phyloP scores from a whole-genome alignment of 176 grass and related monocot species.

The Aegilops speltoides region DNA sequence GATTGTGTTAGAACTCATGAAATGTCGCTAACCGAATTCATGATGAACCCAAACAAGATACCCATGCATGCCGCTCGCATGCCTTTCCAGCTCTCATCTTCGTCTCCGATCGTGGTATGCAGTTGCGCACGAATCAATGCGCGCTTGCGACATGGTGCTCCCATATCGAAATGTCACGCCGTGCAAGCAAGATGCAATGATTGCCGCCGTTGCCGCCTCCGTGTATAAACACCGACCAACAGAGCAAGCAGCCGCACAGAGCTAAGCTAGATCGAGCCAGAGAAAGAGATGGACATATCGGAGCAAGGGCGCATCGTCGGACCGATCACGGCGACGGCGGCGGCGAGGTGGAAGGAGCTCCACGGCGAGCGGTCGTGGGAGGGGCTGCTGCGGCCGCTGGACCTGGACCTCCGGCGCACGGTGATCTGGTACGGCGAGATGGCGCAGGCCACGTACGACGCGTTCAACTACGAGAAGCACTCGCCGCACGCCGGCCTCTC shows the following conservation, averaged over 20 bases:
- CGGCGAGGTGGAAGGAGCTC: constrained; percentile 61
- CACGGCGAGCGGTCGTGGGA: constrained; percentile 57
- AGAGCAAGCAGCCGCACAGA: not conserved
- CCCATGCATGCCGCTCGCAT: constrained; percentile 17
- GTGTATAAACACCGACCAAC: not conserved
- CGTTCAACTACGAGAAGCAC: constrained; percentile 57
- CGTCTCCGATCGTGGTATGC: not conserved
- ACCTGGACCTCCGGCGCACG: constrained; percentile 61
- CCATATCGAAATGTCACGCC: constrained; percentile 13
- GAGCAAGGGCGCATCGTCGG: not conserved
- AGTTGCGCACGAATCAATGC: not conserved
- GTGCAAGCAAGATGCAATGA: not conserved
- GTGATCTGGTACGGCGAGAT: constrained; percentile 76
- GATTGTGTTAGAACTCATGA: not conserved
- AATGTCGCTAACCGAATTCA: constrained; percentile 1
- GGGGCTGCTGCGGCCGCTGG: constrained; percentile 61
- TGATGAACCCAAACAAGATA: not conserved
- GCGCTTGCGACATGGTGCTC: not conserved
- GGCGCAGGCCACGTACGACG: constrained; percentile 75
- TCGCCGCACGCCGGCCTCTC: constrained; percentile 61
- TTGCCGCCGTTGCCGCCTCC: not conserved
- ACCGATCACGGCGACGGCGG: not conserved
- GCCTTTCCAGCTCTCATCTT: not conserved
- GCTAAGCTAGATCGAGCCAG: not conserved
- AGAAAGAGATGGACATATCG: not conserved